Conservation (phyloP, 345 rosid species). For the Brassica juncea region DNA sequence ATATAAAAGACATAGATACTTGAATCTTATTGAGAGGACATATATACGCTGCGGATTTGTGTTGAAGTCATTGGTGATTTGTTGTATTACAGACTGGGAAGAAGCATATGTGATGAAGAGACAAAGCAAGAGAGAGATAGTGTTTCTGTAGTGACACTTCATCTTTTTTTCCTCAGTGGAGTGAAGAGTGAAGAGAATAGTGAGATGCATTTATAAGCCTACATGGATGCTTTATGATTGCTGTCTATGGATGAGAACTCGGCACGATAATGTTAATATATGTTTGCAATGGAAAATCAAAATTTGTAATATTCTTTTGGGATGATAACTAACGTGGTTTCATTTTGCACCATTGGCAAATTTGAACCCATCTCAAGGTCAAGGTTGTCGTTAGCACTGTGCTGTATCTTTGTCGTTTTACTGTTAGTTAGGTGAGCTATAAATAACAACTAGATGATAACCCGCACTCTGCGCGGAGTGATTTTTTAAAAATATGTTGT, state of each 20-base stretch:
- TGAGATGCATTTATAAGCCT: background rate
- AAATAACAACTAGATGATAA: no score
- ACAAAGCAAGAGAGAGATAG: constrained; percentile 10
- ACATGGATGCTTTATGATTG: background rate
- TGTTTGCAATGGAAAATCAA: background rate
- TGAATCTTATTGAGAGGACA: background rate
- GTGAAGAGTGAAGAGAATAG: background rate
- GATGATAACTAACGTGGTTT: background rate
- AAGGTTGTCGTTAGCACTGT: background rate
- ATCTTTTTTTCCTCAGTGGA: no score
- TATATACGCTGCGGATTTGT: constrained; percentile 11
- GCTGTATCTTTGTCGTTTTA: background rate
- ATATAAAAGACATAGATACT: background rate
- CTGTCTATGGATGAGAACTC: background rate
- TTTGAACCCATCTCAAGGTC: background rate
- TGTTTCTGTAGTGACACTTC: background rate
- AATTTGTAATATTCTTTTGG: no score
- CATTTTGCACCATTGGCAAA: background rate
- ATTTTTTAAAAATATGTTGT: no score
- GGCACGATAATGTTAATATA: no score
- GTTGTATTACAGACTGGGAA: constrained; percentile 13
- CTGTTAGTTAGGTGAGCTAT: background rate
- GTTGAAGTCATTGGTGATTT: constrained; percentile 20
- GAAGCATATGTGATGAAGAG: constrained; percentile 15
- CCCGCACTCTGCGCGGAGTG: no score